Evolutionary conservation across 2,329 filamentous ascomycete genomes (phyloP).

Genomic region (Microcera coccophila): DNA sequence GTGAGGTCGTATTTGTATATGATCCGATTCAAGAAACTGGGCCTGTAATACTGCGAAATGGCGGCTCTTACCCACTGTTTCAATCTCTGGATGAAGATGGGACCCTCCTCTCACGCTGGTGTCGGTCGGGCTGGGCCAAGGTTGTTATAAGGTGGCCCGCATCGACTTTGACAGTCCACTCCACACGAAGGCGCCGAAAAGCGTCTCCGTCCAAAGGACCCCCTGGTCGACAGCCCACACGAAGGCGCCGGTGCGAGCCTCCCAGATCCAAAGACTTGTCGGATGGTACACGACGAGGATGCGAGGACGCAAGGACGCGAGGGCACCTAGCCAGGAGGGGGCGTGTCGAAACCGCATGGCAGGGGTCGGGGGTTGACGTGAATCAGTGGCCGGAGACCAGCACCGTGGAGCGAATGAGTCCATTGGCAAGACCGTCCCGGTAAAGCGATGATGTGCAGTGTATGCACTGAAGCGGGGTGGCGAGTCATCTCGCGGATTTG

Average conservation of each 20-base stretch:
- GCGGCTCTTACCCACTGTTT: neutral
- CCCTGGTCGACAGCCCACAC: conserved; percentile 5
- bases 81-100: neutral
- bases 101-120: neutral
- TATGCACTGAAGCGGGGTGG: neutral
- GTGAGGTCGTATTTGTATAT: neutral
- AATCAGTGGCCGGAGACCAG: too few species aligned
- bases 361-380: conserved; percentile 1
- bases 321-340: neutral
- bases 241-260: neutral
- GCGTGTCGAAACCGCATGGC: neutral
- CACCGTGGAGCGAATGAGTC: neutral
- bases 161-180: neutral
- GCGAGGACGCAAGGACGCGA: neutral
- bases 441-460: conserved; percentile 1
- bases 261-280: neutral
- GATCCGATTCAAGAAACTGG: neutral
- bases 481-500: neutral
- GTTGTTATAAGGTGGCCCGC: conserved; percentile 21
- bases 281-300: neutral
- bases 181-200: conserved; percentile 10
- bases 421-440: neutral
- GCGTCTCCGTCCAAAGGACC: conserved; percentile 14
- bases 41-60: neutral
- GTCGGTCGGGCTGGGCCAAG: conserved; percentile 18